Conservation (phyloP, 331 rosid species). For the Phaseolus coccineus region DNA sequence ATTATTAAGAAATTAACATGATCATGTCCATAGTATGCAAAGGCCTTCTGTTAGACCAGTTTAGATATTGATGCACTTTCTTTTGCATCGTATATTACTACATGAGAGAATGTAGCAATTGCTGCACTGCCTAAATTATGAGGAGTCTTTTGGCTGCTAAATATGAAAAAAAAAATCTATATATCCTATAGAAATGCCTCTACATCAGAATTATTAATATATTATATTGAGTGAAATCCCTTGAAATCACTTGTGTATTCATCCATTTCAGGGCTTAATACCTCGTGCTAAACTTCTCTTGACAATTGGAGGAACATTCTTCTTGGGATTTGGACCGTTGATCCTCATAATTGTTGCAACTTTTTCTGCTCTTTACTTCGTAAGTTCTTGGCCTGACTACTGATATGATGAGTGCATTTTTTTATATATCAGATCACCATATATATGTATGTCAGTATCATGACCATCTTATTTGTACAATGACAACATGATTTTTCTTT, state of each 20-base stretch:
- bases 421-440: background rate
- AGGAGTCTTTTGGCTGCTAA: conserved; percentile 15
- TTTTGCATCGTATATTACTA: conserved; percentile 2
- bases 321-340: conserved; percentile 93
- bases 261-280: conserved; percentile 76
- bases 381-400: conserved; percentile 53
- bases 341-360: conserved; percentile 70
- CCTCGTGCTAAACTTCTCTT: conserved; percentile 92
- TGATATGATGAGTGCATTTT: background rate
- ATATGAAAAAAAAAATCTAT: background rate
- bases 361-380: conserved; percentile 77
- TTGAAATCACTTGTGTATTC: conserved; percentile 35
- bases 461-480: background rate
- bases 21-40: too few relatives aligned
- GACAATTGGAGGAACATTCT: conserved; percentile 92
- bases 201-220: conserved; percentile 15
- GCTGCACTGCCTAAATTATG: background rate
- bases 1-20: background rate
- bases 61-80: conserved; percentile 2
- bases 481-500: conserved; percentile 13
- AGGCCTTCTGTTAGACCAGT: background rate
- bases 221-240: conserved; percentile 3
- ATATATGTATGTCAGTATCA: background rate
- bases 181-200: background rate
- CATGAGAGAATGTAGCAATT: background rate